Conservation (phyloP, 768 basidiomycete genomes). For the Suillus subaureus region DNA sequence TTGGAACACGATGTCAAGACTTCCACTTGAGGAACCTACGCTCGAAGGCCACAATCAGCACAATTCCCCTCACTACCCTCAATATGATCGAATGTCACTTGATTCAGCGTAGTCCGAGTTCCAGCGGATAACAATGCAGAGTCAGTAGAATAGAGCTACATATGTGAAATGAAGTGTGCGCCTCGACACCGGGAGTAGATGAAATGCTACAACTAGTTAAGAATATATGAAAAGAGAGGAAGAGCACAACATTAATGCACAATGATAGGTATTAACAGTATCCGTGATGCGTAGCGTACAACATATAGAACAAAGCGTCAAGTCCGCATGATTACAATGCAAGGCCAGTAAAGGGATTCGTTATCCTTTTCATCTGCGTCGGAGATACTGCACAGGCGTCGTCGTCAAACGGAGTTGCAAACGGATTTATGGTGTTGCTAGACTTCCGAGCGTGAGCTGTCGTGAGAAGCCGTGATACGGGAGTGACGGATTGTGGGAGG, state of each 20-base stretch:
- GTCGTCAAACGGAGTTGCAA: slow-evolving; percentile 81
- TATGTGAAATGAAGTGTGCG: slow-evolving; percentile 20
- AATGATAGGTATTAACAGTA: slow-evolving; percentile 14
- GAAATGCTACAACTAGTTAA: slow-evolving; percentile 13
- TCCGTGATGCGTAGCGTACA: slow-evolving; percentile 6
- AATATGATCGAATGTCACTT: background rate
- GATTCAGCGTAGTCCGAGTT: slow-evolving; percentile 13
- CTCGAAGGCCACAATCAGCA: background rate
- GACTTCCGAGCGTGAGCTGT: slow-evolving; percentile 44
- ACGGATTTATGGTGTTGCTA: slow-evolving; percentile 47
- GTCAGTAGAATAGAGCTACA: slow-evolving; percentile 19
- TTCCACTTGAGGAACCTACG: too few relatives aligned
- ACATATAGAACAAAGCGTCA: slow-evolving; percentile 16
- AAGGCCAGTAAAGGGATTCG: slow-evolving; percentile 52
- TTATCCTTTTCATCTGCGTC: slow-evolving; percentile 44
- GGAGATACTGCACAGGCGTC: slow-evolving; percentile 45
- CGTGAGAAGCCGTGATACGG: slow-evolving; percentile 49
- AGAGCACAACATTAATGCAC: slow-evolving; percentile 7
- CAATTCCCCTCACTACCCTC: background rate
- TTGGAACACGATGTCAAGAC: too few relatives aligned
- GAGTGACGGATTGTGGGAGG: slow-evolving; percentile 28
- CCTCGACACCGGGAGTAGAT: slow-evolving; percentile 1
- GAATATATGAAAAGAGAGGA: slow-evolving; percentile 4
- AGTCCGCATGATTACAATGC: slow-evolving; percentile 30
- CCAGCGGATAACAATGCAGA: slow-evolving; percentile 7